These are phyloP conservation scores for Hippophae gyantsensis DNA, from an alignment of 306 rosid species.

Conservation along the genomic window DNA sequence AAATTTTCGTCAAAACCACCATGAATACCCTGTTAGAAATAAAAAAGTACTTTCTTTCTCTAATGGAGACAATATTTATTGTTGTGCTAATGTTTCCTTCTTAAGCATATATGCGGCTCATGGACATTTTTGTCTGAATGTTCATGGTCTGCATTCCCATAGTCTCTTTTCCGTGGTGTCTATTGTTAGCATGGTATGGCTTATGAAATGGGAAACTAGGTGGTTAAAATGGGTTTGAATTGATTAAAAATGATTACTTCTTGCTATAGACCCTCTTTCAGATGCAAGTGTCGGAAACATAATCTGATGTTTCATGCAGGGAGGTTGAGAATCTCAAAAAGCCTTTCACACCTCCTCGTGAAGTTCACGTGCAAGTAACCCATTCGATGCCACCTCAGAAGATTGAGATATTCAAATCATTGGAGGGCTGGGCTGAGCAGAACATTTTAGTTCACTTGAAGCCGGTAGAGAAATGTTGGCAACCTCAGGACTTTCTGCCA, in stretches of 20 bases:
- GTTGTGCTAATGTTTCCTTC: too few species aligned
- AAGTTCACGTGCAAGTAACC: constrained; percentile 78
- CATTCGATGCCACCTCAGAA: constrained; percentile 85
- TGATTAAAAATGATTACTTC: not conserved
- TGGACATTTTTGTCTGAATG: too few species aligned
- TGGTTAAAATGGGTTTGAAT: not conserved
- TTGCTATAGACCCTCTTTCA: not conserved
- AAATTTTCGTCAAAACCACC: too few species aligned
- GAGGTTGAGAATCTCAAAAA: constrained; percentile 65
- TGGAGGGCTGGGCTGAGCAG: constrained; percentile 78
- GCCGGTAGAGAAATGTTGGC: constrained; percentile 91
- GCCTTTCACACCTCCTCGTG: constrained; percentile 68
- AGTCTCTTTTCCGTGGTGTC: too few species aligned
- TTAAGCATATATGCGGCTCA: too few species aligned
- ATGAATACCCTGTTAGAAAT: too few species aligned
- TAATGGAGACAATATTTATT: too few species aligned
- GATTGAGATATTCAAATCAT: constrained; percentile 75
- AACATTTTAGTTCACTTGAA: constrained; percentile 66
- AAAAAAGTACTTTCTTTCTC: too few species aligned
- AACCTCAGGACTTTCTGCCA: constrained; percentile 82
- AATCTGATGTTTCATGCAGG: constrained; percentile 25
- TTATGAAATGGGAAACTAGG: too few species aligned
- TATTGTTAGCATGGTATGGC: too few species aligned
- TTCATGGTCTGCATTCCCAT: too few species aligned
- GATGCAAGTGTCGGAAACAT: not conserved